Evolutionary conservation across 1,139 yeast genomes (phyloP).

Genomic region (Lodderomyces oxycetoniae): DNA sequence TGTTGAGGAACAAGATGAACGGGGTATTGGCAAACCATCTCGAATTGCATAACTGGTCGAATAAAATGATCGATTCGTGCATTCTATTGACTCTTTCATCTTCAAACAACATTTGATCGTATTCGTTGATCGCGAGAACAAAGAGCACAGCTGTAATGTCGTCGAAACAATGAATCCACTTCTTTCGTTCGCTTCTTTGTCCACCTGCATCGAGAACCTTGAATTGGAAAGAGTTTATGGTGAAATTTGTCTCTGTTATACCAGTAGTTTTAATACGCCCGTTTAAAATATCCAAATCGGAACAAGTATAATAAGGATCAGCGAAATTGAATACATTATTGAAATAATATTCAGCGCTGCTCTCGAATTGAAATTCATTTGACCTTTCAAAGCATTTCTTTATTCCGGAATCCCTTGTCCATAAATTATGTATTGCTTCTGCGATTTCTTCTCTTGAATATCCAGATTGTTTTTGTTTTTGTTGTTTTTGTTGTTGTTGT

Average conservation of each 20-base stretch:
- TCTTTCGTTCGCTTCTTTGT: constrained; percentile 86
- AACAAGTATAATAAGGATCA: constrained; percentile 60
- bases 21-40: constrained; percentile 84
- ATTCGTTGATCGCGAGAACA: constrained; percentile 90
- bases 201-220: constrained; percentile 96
- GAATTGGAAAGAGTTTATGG: constrained; percentile 61
- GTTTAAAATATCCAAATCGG: constrained; percentile 76
- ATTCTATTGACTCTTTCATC: constrained; percentile 86
- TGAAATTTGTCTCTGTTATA: constrained; percentile 80
- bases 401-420: constrained; percentile 70
- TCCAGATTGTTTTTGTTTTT: not conserved
- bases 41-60: constrained; percentile 82
- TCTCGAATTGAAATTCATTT: constrained; percentile 78
- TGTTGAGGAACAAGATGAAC: constrained; percentile 82
- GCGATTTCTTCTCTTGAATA: constrained; percentile 49
- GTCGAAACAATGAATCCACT: constrained; percentile 96
- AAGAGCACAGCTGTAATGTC: constrained; percentile 85
- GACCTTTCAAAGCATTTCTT: constrained; percentile 55
- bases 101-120: constrained; percentile 87
- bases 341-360: constrained; percentile 74
- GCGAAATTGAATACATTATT: constrained; percentile 63
- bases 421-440: constrained; percentile 57
- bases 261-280: constrained; percentile 97
- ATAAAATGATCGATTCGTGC: constrained; percentile 83
- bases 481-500: not conserved